Conservation (phyloP, 2,329 filamentous ascomycete genomes). For the Grosmannia penicillata region DNA sequence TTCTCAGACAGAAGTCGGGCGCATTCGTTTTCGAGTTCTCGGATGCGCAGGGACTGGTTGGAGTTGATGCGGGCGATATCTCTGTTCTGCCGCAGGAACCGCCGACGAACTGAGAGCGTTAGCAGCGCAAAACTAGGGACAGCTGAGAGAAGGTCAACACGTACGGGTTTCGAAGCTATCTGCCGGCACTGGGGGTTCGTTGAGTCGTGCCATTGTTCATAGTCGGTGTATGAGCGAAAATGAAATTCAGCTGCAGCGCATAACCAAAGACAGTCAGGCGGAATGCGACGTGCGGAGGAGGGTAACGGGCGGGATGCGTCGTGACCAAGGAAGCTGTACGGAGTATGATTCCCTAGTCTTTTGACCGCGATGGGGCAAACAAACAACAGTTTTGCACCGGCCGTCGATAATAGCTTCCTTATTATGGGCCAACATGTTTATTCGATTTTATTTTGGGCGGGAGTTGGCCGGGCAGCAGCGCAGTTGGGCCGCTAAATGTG, state of each 20-base stretch:
- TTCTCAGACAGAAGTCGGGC: conserved; percentile 67
- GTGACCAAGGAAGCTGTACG: not conserved
- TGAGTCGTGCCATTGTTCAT: conserved; percentile 63
- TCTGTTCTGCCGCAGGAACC: conserved; percentile 70
- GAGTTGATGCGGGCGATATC: conserved; percentile 72
- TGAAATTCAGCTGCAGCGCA: not conserved
- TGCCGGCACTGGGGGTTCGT: conserved; percentile 53
- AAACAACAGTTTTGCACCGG: not conserved
- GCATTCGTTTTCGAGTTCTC: conserved; percentile 61
- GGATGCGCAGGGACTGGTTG: conserved; percentile 60
- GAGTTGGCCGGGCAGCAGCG: conserved; percentile 11
- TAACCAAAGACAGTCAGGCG: no score
- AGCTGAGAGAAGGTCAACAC: conserved; percentile 13
- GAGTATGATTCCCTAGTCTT: conserved; percentile 2
- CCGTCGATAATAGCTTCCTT: conserved; percentile 1
- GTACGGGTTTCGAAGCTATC: conserved; percentile 59
- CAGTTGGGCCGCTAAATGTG: conserved; percentile 4
- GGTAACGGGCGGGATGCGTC: no score
- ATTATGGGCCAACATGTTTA: conserved; percentile 9
- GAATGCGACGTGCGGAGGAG: no score
- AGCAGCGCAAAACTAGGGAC: not conserved
- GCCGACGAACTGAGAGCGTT: conserved; percentile 48
- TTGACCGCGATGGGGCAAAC: not conserved
- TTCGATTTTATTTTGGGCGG: conserved; percentile 4
- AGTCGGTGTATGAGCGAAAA: conserved; percentile 7